Percentiles rank a stretch among this genome's conserved stretches.
Conservation (phyloP, 2,329 filamentous ascomycete genomes). For the Aureobasidium sp. region DNA sequence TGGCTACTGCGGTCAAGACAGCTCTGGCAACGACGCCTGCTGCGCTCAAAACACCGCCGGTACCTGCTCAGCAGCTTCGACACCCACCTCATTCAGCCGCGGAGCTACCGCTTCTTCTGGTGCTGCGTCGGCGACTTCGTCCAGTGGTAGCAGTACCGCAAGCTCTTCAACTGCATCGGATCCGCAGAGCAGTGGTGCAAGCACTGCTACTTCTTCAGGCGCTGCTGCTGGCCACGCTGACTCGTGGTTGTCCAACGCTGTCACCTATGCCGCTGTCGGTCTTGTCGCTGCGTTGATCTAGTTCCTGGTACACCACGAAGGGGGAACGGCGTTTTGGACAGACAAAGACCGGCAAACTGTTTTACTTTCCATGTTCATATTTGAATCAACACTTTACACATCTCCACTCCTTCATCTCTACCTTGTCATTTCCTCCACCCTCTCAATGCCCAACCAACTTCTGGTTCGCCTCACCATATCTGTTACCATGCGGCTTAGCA, state of each 20-base stretch:
- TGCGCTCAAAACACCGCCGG: constrained; percentile 16
- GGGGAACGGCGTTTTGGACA: neutral
- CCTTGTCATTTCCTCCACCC: no score
- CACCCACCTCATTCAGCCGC: constrained; percentile 8
- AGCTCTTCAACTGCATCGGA: neutral
- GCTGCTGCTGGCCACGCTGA: constrained; percentile 10
- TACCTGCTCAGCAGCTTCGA: constrained; percentile 12
- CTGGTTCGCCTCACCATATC: constrained; percentile 25
- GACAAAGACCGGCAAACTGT: no score
- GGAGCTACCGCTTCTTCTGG: constrained; percentile 12
- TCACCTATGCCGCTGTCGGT: constrained; percentile 13
- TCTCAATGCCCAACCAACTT: constrained; percentile 16
- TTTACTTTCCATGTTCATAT: constrained; percentile 9
- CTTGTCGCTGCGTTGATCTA: constrained; percentile 10
- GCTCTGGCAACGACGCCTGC: constrained; percentile 10
- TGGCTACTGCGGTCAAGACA: constrained; percentile 15
- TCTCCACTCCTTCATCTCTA: neutral
- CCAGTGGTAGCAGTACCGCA: neutral
- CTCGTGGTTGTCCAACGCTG: constrained; percentile 10
- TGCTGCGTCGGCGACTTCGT: neutral
- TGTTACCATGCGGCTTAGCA: constrained; percentile 33
- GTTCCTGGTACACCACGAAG: neutral
- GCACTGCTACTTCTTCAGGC: constrained; percentile 12
- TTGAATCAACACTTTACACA: neutral
- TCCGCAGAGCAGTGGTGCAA: neutral